Evolutionary conservation across 1,284 basidiomycete genomes (phyloP), one percentile per base, ranked within the genome.

Genomic region (Trichosporon asahii): DNA sequence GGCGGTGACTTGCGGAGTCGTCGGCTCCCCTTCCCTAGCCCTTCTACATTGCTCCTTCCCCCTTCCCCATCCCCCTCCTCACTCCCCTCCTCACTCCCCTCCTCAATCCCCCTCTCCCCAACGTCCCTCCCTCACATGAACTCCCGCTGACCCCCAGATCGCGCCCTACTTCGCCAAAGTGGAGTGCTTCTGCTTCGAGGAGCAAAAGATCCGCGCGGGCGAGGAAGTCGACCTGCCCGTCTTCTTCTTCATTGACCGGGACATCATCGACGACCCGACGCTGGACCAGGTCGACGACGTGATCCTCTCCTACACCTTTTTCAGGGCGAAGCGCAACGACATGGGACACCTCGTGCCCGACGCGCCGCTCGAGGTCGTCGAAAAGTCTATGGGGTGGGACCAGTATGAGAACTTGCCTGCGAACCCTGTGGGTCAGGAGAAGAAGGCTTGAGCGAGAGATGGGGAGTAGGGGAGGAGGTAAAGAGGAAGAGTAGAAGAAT

Each of bases 111-210:
- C 9, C 11, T 37, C 35, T 9, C 9, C 31, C 31, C 31, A 33
- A 9, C 40, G 15, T 18, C 40, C 6, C 18, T 4, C 40, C 40
- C 8, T 6, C 15, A 7, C 6, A 7, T 5, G 40, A 5, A 9
- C 40, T 6, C 40, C 18, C 18, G 64, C 71, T 70, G 15, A 68
- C 66, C 25, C 11, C 64, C 79, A 98, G 94, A 89, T 98, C 76
- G 97, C 97, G 6, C 95, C 96, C 0, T 99, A 98, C 83, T 99
- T 99, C 81, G 94, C 95, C 69, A 99, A 99, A 85, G 95, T 99
- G 8, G 97, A 99, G 83, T 99, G 97, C 77, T 99, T 99, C 86
- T 99, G 97, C 84, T 99, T 99, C 77, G 97, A 99, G 83, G 97
- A 99, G 82, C 97, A 99, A 84, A 93, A 91, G 77, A 88, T 99